phyloP scores from a whole-genome alignment of 2,329 filamentous ascomycete genomes.

The Zymoseptoria crescenta region DNA sequence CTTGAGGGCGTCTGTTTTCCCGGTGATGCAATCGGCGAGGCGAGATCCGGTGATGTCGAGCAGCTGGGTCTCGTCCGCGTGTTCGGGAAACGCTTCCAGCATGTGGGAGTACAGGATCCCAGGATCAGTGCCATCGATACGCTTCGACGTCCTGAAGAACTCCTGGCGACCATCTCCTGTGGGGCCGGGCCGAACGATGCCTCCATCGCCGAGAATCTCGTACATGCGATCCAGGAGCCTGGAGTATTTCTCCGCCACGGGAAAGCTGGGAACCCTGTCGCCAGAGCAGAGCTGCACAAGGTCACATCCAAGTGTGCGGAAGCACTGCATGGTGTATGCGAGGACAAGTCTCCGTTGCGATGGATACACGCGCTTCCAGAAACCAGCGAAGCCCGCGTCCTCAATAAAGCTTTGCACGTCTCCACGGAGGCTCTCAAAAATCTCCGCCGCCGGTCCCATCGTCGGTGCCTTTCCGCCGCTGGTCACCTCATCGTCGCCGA shows the following conservation, averaged over 20 bases:
- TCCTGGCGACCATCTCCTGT: neutral
- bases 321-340: constrained; percentile 6
- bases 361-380: constrained; percentile 6
- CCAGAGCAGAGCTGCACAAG: neutral
- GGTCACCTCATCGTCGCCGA: neutral
- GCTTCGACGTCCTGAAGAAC: constrained; percentile 2
- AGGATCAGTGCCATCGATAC: neutral
- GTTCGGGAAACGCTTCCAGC: constrained; percentile 4
- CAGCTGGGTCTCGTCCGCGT: constrained; percentile 5
- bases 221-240: constrained; percentile 2
- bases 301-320: constrained; percentile 7
- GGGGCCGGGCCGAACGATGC: neutral
- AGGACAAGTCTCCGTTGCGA: constrained; percentile 1
- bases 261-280: neutral
- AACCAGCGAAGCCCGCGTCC: constrained; percentile 2
- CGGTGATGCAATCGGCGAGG: constrained; percentile 5
- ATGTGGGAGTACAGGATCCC: neutral
- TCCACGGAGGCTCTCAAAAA: neutral
- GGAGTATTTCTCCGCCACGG: constrained; percentile 1
- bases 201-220: constrained; percentile 3
- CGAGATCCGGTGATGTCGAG: constrained; percentile 4
- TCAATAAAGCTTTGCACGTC: neutral
- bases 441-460: neutral
- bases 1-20: constrained; percentile 1
- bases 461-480: neutral